Base-by-base conservation (phyloP, 208 protist species). In the Balamuthia mandrillaris region DNA sequence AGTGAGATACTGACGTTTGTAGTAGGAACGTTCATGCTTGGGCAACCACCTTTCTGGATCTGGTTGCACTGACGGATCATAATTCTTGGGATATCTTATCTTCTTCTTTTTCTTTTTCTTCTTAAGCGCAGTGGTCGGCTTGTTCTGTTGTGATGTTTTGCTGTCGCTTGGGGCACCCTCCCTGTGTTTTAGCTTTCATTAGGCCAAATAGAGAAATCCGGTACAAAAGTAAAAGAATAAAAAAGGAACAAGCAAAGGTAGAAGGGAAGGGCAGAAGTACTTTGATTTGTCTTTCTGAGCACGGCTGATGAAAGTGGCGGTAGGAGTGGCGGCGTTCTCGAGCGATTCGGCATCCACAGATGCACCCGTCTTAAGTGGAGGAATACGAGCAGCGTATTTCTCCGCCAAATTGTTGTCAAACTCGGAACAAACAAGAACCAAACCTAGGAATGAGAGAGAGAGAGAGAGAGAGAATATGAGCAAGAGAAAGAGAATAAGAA, bases 21-120 rank as follows among this genome's bases (percentile, higher is more conserved):
- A 79, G 82, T 86, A 81, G 47, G 65, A 72, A 33, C 82, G 82
- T 66, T 86, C 66, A n/a, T 86, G 60, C 82, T 86, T 86, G 68
- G 82, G 82, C 14, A 79, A 39, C 82, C 82, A 86, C n/a, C 82
- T 56, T 21, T 86, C 82, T 0, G 82, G 61, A 49, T 86, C 82
- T n/a, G 82, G 65, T 41, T 75, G 58, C 18, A 39, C 3, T 3
- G 31, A 27, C 21, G 60, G 65, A n/a, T 79, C 82, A n/a, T 66
- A 63, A 39, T 86, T 86, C 82, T 86, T 86, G 47, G 82, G 82
- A 6, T 63, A 66, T 21, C 9, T 37, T 24, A 47, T 35, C 68
- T 86, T 86, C 31, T 66, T 54, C 65, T 86, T 86, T 54, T 86
- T 86, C 65, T 79, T 75, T 27, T 86, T 86, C 35, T 77, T 74